Evolutionary conservation across 805 yeast genomes (phyloP).

Genomic region (Nakazawaea ernobii): DNA sequence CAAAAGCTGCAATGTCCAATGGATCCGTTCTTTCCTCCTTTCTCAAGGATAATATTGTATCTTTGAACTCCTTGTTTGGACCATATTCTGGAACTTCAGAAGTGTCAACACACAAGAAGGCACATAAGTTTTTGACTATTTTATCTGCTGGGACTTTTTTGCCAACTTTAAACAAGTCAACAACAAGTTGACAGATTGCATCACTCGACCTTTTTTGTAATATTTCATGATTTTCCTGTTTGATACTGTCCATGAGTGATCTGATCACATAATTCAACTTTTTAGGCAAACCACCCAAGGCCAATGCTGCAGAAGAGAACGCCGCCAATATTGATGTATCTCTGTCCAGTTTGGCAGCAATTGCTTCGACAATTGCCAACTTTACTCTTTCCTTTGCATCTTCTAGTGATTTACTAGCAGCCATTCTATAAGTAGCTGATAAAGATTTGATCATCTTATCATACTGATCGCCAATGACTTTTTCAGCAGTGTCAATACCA

Average conservation of each 20-base stretch:
- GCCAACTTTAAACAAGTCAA: slow-evolving; percentile 46
- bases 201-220: slow-evolving; percentile 69
- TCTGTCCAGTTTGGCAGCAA: slow-evolving; percentile 42
- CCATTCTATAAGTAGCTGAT: slow-evolving; percentile 63
- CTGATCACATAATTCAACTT: slow-evolving; percentile 87
- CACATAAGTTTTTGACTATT: slow-evolving; percentile 84
- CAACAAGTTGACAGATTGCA: slow-evolving; percentile 60
- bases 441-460: slow-evolving; percentile 58
- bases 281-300: slow-evolving; percentile 66
- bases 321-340: slow-evolving; percentile 61
- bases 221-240: slow-evolving; percentile 59
- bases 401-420: slow-evolving; percentile 66
- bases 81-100: slow-evolving; percentile 91
- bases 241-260: slow-evolving; percentile 87
- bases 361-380: slow-evolving; percentile 65
- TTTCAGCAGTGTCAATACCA: slow-evolving; percentile 70
- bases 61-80: slow-evolving; percentile 49
- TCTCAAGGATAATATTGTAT: slow-evolving; percentile 62
- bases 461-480: slow-evolving; percentile 56
- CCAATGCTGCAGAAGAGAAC: slow-evolving; percentile 68
- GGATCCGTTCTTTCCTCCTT: slow-evolving; percentile 71
- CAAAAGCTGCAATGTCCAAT: slow-evolving; percentile 54
- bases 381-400: slow-evolving; percentile 69
- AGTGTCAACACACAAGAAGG: slow-evolving; percentile 91
- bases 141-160: slow-evolving; percentile 81